A percentile compares a stretch with the other conserved stretches of the same genome.
Evolutionary conservation across 208 protist species (phyloP).

Genomic region (Giardia muris): DNA sequence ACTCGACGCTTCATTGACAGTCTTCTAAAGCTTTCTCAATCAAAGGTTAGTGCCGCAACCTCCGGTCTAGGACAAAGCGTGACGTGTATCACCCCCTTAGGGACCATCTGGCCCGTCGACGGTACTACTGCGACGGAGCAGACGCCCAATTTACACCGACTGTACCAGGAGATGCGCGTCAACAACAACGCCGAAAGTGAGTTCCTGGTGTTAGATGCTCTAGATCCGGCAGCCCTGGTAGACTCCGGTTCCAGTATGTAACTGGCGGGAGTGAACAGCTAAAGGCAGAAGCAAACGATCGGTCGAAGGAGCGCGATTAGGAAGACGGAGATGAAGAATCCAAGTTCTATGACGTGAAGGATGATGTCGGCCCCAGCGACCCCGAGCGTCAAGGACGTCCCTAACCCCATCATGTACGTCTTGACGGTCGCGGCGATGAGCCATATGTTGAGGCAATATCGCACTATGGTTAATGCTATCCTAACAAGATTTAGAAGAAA

Average conservation of each 20-base stretch:
- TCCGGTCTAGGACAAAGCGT: not conserved
- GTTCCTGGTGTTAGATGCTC: not conserved
- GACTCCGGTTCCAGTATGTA: no score
- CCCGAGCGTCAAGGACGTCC: not conserved
- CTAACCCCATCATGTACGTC: not conserved
- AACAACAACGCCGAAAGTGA: not conserved
- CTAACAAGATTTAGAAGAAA: not conserved
- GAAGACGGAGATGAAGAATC: not conserved
- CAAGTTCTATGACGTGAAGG: not conserved
- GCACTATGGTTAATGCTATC: not conserved
- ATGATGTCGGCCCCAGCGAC: not conserved
- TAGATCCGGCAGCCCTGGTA: not conserved
- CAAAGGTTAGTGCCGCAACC: not conserved
- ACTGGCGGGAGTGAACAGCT: no score
- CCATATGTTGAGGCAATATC: slow-evolving; percentile 1
- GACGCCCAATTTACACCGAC: not conserved
- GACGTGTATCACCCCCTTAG: not conserved
- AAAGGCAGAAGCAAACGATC: not conserved
- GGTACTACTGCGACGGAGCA: not conserved
- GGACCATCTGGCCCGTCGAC: not conserved
- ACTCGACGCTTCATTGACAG: not conserved
- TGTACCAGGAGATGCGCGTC: not conserved
- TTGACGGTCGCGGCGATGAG: not conserved
- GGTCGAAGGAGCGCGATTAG: not conserved
- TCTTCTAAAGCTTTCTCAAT: not conserved